Base-by-base conservation (phyloP, 495 filamentous ascomycete genomes). In the Saxispiralis lemnorum region DNA sequence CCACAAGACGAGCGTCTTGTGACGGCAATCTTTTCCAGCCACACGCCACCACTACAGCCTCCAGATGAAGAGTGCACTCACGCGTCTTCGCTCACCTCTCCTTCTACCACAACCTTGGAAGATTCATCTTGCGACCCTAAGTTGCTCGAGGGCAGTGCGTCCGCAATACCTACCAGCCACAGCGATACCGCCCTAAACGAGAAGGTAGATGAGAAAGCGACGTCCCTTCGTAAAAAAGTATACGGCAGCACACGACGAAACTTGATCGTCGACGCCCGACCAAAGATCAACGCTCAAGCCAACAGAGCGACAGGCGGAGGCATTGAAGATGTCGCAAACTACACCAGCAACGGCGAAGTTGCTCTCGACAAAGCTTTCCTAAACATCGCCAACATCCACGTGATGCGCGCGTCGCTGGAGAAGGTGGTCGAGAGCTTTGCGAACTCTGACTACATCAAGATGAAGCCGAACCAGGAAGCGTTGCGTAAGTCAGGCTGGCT, bases 341-440 rank as follows among this genome's bases (percentile, higher is more conserved):
- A 99, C 59, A 80, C 76, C 39, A 86, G 83, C 54, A 83, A 83
- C 21, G 38, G 41, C 13, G 50, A 48, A 12, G 35, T 46, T 9
- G 41, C 46, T 1, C 42, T 53, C 7, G 84, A 82, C 33, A 94
- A 93, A 56, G 82, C 79, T 0, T 95, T 89, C 53, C 69, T 99
- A n/a, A 87, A 87, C 36, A 99, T 99, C 55, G 89, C 93, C 57
- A 99, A 99, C 51, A 96, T 99, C 46, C 89, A 99, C 57, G 88
- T 95, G 43, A 99, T 99, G 89, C 71, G 89, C 45, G 80, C 85
- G 39, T 95, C 88, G 2, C 62, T 97, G 41, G 76, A 80, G 35
- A 92, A 82, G 44, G 82, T 97, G 18, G 66, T 96, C 38, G 85
- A 89, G 44, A 78, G 88, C 9, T 64, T 97, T 53, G 94, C 93